Evolutionary conservation across 2,329 filamentous ascomycete genomes (phyloP).

Genomic region (Botrytis byssoidea): DNA sequence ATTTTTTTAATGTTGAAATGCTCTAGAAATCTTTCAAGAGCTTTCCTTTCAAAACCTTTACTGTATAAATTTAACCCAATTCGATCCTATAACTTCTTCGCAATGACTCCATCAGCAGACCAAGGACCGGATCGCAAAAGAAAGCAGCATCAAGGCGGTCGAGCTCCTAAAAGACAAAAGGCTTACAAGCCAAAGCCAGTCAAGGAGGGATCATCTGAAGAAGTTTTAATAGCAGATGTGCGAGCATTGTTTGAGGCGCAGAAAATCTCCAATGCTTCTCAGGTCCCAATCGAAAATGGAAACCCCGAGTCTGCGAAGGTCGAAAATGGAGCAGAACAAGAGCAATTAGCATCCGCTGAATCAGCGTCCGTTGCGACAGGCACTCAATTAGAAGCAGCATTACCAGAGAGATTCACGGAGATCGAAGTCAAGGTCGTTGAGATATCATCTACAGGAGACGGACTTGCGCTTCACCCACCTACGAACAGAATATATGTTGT

Average conservation of each 20-base stretch:
- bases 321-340: conserved; percentile 25
- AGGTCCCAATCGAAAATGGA: neutral
- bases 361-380: conserved; percentile 30
- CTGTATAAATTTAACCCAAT: neutral
- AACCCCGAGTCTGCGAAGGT: conserved; percentile 32
- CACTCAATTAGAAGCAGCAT: conserved; percentile 25
- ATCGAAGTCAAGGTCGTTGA: conserved; percentile 78
- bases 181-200: conserved; percentile 54
- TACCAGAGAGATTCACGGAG: conserved; percentile 70
- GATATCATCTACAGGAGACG: conserved; percentile 90
- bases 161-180: conserved; percentile 49
- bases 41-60: neutral
- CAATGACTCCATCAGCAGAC: conserved; percentile 23
- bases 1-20: conserved; percentile 36
- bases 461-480: conserved; percentile 69
- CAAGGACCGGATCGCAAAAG: conserved; percentile 31
- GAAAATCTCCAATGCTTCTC: conserved; percentile 36
- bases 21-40: conserved; percentile 10
- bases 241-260: conserved; percentile 49
- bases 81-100: conserved; percentile 21
- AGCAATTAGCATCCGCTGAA: conserved; percentile 24
- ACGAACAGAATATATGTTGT: conserved; percentile 74
- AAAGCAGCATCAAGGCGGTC: conserved; percentile 36
- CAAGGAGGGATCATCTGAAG: conserved; percentile 62
- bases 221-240: conserved; percentile 65